Evolutionary conservation across 23 red algal species (phyloP).

Genomic region (Gracilaria gracilis): DNA sequence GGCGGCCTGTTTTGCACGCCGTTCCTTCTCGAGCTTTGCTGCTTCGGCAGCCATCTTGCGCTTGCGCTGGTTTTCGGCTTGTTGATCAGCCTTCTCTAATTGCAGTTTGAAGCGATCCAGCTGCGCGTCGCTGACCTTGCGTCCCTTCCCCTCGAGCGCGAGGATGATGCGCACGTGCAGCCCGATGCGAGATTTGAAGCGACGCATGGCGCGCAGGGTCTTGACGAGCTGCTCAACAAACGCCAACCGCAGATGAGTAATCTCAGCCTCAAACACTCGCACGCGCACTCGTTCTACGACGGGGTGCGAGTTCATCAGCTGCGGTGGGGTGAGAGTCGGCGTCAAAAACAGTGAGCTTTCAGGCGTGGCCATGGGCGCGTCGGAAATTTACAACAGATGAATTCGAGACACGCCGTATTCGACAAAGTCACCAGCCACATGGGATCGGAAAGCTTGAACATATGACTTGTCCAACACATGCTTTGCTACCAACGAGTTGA

Average conservation of each 20-base stretch:
- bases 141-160: constrained; percentile 47
- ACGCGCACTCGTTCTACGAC: constrained; percentile 39
- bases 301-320: not conserved
- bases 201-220: constrained; percentile 1
- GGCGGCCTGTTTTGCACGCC: not conserved
- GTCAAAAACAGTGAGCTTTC: no score
- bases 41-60: constrained; percentile 15
- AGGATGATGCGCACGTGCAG: constrained; percentile 45
- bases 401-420: constrained; percentile 42
- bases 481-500: not conserved
- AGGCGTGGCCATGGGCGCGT: not conserved
- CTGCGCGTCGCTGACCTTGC: no score
- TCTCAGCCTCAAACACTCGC: no score
- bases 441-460: not conserved
- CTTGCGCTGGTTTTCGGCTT: constrained; percentile 24
- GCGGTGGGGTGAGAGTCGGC: not conserved
- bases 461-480: not conserved
- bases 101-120: no score
- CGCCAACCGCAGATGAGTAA: constrained; percentile 41
- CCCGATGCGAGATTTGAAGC: constrained; percentile 33
- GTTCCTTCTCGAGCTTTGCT: no score
- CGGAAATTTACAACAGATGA: not conserved
- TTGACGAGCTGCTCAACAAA: constrained; percentile 46
- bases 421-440: constrained; percentile 41
- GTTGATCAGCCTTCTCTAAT: constrained; percentile 63